phyloP scores from a whole-genome alignment of 2,329 filamentous ascomycete genomes.

The Alternaria tenuissima region DNA sequence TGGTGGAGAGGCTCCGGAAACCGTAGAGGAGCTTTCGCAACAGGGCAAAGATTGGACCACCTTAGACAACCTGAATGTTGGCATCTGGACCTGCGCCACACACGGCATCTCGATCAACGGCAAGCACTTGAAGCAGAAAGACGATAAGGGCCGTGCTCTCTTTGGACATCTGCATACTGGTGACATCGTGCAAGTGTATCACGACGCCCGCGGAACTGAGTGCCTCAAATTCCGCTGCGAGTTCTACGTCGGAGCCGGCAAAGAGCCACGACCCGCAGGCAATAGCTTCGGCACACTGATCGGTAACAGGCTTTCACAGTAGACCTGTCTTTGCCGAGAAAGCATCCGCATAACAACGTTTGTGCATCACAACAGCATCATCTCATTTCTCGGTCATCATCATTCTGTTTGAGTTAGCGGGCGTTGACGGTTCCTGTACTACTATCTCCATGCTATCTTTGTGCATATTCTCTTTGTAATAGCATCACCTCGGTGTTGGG shows the following conservation, averaged over 20 bases:
- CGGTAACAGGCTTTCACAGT: conserved; percentile 24
- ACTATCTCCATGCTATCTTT: neutral
- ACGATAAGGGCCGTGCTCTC: conserved; percentile 59
- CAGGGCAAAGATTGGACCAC: conserved; percentile 63
- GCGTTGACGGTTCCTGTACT: neutral
- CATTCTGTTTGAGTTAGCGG: conserved; percentile 3
- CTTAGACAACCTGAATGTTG: conserved; percentile 66
- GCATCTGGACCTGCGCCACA: conserved; percentile 82
- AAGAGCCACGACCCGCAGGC: conserved; percentile 35
- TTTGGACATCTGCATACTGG: conserved; percentile 77
- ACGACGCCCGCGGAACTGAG: conserved; percentile 50
- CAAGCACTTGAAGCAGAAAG: conserved; percentile 66
- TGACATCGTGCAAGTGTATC: conserved; percentile 78
- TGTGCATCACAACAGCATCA: neutral
- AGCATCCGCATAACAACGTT: neutral
- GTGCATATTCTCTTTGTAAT: neutral
- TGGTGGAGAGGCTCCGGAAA: conserved; percentile 73
- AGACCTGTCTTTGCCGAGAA: neutral
- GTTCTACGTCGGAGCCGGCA: conserved; percentile 53
- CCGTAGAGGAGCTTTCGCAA: conserved; percentile 53
- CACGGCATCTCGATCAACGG: conserved; percentile 80
- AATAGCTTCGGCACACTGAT: conserved; percentile 35
- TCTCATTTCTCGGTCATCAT: neutral
- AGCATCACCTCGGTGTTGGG: conserved; percentile 1
- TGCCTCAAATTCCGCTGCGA: conserved; percentile 55